Evolutionary conservation across 306 rosid genomes (phyloP), one percentile per base, ranked within the genome.

Genomic region (Vigna reflexopilosa): DNA sequence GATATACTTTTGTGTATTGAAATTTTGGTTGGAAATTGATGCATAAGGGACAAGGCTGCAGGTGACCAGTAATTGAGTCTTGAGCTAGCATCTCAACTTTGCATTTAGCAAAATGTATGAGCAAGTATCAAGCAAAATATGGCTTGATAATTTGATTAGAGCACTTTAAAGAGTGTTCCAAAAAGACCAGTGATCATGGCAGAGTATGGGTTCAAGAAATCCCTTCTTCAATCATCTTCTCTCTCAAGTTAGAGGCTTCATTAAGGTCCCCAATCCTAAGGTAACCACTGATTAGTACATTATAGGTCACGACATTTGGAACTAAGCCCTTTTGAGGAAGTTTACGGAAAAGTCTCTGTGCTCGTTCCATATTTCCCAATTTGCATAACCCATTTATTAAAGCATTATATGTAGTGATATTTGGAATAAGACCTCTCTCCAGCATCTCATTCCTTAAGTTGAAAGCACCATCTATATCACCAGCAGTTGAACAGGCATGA

Each of bases 321-420:
- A 85, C 80, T 81, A 92, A 83, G 51, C 93, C 96, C 87, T 94
- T 92, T 20, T 8, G 57, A 47, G 58, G 80, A 76, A 94, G 97
- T 85, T 92, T 94, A 74, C 8, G 4, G 80, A 92, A 94, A 61
- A 94, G 96, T 79, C 87, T 89, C 66, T 1, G 48, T 0, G 93
- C 98, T 86, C 97, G 82, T 80, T 85, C 88, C 76, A 92, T 72
- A 82, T 94, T 87, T 57, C 97, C 93, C 26, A 82, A 82, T 78
- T 90, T 92, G 84, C 95, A 94, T 80, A 89, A 52, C 26, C 91
- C 92, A 87, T 90, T 90, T 81, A 92, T 83, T 57, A 94, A 83
- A 61, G 95, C 89, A 87, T 94, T 92, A 52, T 94, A 92, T 36
- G 76, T 81, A 52, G 81, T 78, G 70, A 94, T 90, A 76, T 90